Evolutionary conservation across 495 filamentous ascomycete species (phyloP).

Genomic region (Bacidia gigantensis): DNA sequence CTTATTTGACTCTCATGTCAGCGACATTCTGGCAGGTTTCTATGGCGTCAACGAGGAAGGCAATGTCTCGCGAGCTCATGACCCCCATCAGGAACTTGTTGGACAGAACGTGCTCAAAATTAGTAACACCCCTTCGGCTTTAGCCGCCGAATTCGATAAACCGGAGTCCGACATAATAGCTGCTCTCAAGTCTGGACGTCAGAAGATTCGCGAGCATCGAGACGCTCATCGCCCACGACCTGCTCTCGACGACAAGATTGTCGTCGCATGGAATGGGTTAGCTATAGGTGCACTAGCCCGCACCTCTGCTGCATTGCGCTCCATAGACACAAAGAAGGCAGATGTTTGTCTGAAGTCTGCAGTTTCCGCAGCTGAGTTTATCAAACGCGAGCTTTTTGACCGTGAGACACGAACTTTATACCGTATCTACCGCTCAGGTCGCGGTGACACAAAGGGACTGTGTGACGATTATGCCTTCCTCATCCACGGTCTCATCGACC

Average conservation of each 20-base stretch:
- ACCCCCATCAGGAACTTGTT: constrained; percentile 87
- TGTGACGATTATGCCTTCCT: constrained; percentile 94
- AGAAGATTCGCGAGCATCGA: constrained; percentile 59
- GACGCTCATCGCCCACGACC: constrained; percentile 65
- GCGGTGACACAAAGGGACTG: constrained; percentile 60
- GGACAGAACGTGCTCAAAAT: constrained; percentile 55
- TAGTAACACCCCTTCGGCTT: constrained; percentile 42
- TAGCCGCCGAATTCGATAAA: constrained; percentile 69
- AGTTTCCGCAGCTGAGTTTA: constrained; percentile 56
- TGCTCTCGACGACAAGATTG: constrained; percentile 82
- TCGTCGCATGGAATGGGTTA: constrained; percentile 78
- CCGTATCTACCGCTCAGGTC: constrained; percentile 64
- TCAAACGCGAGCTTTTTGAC: constrained; percentile 66
- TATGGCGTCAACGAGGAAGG: constrained; percentile 80
- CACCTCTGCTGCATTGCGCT: constrained; percentile 49
- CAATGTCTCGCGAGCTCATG: constrained; percentile 72
- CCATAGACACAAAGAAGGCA: constrained; percentile 43
- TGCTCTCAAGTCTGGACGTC: constrained; percentile 53
- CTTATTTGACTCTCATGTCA: constrained; percentile 57
- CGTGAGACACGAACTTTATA: constrained; percentile 46
- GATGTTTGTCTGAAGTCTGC: constrained; percentile 50
- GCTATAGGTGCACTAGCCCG: constrained; percentile 73
- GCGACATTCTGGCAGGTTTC: constrained; percentile 64
- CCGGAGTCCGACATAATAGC: constrained; percentile 35
- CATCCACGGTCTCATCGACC: constrained; percentile 67